phyloP scores from a whole-genome alignment of 345 rosid species.

The Brassica rapa region DNA sequence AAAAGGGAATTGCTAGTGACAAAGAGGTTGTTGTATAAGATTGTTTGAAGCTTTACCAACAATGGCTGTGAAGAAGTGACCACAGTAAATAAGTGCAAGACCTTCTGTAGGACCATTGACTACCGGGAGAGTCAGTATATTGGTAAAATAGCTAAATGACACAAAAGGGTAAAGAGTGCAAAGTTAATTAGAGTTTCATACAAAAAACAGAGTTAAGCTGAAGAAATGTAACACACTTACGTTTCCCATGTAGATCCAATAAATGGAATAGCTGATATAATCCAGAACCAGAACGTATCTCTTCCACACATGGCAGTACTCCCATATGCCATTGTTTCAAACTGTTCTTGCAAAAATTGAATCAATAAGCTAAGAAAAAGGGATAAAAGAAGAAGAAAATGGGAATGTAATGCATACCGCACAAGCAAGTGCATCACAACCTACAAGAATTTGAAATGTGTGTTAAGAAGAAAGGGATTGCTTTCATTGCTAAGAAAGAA shows the following conservation, averaged over 20 bases:
- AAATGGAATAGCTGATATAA: constrained; percentile 91
- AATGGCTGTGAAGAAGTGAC: constrained; percentile 77
- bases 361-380: not conserved
- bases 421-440: constrained; percentile 99
- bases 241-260: constrained; percentile 95
- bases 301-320: constrained; percentile 98
- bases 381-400: not conserved
- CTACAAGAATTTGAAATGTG: constrained; percentile 46
- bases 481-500: not conserved
- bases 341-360: constrained; percentile 43
- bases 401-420: constrained; percentile 59
- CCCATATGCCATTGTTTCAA: constrained; percentile 87
- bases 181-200: constrained; percentile 15
- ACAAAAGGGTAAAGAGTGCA: constrained; percentile 4
- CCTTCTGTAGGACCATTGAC: constrained; percentile 99
- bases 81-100: constrained; percentile 73
- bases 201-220: not conserved
- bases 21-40: not conserved
- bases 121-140: constrained; percentile 87
- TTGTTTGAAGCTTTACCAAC: constrained; percentile 65
- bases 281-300: constrained; percentile 91
- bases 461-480: not conserved
- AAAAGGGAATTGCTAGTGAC: not conserved
- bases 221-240: constrained; percentile 47
- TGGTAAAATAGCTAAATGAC: constrained; percentile 75